phyloP scores from a whole-genome alignment of 2,329 filamentous ascomycete species.

The Fusarium globosum region DNA sequence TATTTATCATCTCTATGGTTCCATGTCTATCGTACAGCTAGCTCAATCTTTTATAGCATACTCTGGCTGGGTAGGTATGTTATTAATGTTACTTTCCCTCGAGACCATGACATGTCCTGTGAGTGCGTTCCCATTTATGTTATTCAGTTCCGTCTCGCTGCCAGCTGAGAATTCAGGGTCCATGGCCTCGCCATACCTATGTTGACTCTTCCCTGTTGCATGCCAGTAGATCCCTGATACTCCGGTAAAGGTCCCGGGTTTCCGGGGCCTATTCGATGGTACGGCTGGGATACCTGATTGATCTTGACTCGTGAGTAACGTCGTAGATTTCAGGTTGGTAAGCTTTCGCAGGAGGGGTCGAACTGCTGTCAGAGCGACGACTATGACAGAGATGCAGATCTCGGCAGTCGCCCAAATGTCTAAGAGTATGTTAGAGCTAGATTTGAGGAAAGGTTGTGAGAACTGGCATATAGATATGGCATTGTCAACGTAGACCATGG shows the following conservation, averaged over 20 bases:
- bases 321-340: background rate
- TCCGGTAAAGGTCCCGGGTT: fast-evolving
- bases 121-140: no score
- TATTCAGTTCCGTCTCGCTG: no score
- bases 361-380: background rate
- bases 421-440: fast-evolving
- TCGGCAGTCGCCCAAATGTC: conserved; percentile 17
- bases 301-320: background rate
- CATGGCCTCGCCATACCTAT: no score
- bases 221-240: background rate
- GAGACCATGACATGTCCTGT: no score
- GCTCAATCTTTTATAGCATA: no score
- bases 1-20: no score
- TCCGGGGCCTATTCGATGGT: fast-evolving
- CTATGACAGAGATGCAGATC: conserved; percentile 12
- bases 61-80: no score
- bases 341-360: background rate
- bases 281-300: background rate
- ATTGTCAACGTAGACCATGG: conserved; percentile 4
- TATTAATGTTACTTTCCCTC: no score
- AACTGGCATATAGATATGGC: background rate
- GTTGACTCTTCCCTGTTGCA: no score
- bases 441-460: fast-evolving
- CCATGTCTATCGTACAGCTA: no score
- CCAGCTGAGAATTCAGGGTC: no score